Conservation (phyloP, 192 early-diverging fungal genomes). For the Coemansia sp. region DNA sequence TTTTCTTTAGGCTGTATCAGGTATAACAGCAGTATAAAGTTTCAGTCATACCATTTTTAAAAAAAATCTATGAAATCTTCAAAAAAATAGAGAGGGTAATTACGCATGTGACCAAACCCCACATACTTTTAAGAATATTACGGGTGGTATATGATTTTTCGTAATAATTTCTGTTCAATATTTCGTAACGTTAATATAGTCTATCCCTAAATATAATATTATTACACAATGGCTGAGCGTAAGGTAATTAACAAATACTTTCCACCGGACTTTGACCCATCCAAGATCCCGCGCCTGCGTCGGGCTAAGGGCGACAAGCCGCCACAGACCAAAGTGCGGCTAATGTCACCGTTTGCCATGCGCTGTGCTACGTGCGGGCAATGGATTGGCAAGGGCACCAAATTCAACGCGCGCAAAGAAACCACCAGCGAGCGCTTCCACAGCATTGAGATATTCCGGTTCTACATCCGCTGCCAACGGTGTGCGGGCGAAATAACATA, state of each 20-base stretch:
- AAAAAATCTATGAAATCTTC: no score
- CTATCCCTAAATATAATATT: no score
- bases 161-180: no score
- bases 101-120: no score
- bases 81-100: no score
- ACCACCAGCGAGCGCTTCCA: slow-evolving; percentile 68
- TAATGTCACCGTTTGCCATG: slow-evolving; percentile 99
- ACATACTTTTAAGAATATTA: no score
- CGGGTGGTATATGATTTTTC: no score
- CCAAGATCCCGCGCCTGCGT: slow-evolving; percentile 84
- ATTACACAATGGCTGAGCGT: slow-evolving; percentile 72
- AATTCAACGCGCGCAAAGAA: slow-evolving; percentile 11
- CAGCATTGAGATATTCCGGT: slow-evolving; percentile 72
- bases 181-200: no score
- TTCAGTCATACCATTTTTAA: no score
- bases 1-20: no score
- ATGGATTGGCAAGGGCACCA: slow-evolving; percentile 65
- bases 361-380: slow-evolving; percentile 94
- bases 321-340: slow-evolving; percentile 92
- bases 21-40: no score
- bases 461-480: slow-evolving; percentile 87
- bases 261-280: slow-evolving; percentile 96
- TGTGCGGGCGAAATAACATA: slow-evolving; percentile 97
- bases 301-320: slow-evolving; percentile 76
- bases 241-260: slow-evolving; percentile 98